Evolutionary conservation across 2,329 filamentous ascomycete genomes (phyloP), one percentile per base, ranked within the genome.

Genomic region (Aspergillus fijiensis): DNA sequence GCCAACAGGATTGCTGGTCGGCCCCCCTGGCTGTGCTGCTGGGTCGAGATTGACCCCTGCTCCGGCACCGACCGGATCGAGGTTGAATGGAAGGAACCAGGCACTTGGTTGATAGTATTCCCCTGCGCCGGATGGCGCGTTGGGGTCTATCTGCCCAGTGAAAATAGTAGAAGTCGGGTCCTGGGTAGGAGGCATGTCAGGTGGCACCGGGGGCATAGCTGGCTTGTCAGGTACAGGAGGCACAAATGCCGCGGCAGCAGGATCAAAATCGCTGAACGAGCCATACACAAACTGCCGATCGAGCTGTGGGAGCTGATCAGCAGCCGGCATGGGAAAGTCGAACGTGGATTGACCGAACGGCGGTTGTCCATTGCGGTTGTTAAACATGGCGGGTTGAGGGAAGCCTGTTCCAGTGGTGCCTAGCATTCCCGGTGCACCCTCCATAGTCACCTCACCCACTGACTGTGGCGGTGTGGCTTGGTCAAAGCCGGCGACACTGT

Each of bases 21-120:
- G 39, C 14, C 39, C 59, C 6, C 62, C 67, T 4, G 67, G 57
- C 1, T 60, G 57, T 4, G 63, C 48, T 14, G 50, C 54, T 16
- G 64, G 55, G 48, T 67, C 65, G 10, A 68, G 63, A 42, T 49
- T 57, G 51, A 60, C 65, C 27, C 60, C 62, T 16, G 63, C 63
- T 31, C 61, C 62, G 10, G 62, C 63, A 23, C 71, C 66, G 19
- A 75, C 59, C 4, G 92, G 90, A 60, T 95, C 90, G 76, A 96
- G 87, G 72, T 96, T 96, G 76, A 96, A 96, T 1, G 93, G 92
- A 80, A 96, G 87, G 74, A 96, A 96, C 91, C 93, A 98, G 5
- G 90, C 91, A 55, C 88, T 89, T 50, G 76, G 75, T 49, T 78
- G 76, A 57, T 76, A 73, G 60, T 72, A 76, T 48, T 76, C 76